These are phyloP conservation scores for Coniochaeta sp. DNA, from an alignment of 2,329 filamentous ascomycete species.

Conservation along the genomic window DNA sequence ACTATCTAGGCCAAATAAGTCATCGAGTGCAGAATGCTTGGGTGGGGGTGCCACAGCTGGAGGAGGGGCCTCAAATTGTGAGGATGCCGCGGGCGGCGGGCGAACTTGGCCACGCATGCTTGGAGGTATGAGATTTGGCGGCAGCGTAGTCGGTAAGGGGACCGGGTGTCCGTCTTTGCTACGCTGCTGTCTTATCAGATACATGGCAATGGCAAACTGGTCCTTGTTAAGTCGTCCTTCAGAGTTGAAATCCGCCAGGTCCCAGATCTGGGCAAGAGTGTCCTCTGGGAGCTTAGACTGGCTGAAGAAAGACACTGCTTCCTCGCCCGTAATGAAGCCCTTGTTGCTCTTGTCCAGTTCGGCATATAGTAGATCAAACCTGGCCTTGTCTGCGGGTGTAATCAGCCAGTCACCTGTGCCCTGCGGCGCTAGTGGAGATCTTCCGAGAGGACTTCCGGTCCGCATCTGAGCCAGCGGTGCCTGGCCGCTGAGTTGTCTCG, in stretches of 20 bases:
- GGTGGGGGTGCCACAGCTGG: constrained; percentile 18
- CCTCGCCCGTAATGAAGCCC: constrained; percentile 86
- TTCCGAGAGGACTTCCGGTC: constrained; percentile 50
- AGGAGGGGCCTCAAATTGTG: constrained; percentile 44
- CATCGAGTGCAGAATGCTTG: constrained; percentile 70
- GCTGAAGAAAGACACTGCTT: constrained; percentile 89
- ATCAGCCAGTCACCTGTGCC: constrained; percentile 68
- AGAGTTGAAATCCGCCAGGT: constrained; percentile 88
- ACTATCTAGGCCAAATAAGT: constrained; percentile 87
- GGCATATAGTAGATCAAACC: constrained; percentile 81
- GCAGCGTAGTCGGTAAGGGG: constrained; percentile 67
- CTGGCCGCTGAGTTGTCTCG: constrained; percentile 72
- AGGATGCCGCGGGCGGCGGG: constrained; percentile 38
- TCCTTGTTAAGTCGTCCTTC: constrained; percentile 79
- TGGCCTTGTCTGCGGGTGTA: constrained; percentile 72
- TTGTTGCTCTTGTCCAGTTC: constrained; percentile 73
- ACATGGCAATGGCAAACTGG: constrained; percentile 97
- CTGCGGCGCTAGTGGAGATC: constrained; percentile 38
- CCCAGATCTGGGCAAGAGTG: constrained; percentile 89
- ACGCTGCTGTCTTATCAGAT: constrained; percentile 85
- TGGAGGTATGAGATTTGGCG: constrained; percentile 76
- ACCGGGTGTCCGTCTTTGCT: constrained; percentile 55
- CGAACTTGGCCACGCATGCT: constrained; percentile 63
- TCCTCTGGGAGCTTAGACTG: constrained; percentile 88
- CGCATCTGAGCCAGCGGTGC: constrained; percentile 50